Evolutionary conservation across 768 basidiomycete species (phyloP), one percentile per base, ranked within the genome.

Genomic region (Pisolithus marmoratus): DNA sequence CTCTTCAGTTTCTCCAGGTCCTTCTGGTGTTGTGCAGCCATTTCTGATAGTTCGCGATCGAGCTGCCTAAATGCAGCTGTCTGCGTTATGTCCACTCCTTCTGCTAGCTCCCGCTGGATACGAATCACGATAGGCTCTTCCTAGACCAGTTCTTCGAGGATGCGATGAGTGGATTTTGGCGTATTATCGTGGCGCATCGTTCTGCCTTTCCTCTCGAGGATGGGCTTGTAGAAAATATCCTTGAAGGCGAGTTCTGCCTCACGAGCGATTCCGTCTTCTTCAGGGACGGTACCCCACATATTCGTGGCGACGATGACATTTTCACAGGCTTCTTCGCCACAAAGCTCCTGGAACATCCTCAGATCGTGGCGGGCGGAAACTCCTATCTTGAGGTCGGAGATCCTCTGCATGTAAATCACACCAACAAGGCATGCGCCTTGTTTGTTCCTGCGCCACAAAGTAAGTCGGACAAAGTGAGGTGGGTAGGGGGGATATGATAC

Each of bases 1-100:
- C 69, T 61, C 58, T 73, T 66, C 27, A 84, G 66, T 5, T 63
- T 63, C n/a, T 67, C 65, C 51, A 82, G 64, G 47, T 84, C 81
- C 43, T 72, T 64, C 48, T 70, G 61, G 56, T 79, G 74, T 29
- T 72, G 68, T 48, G 70, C 62, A 17, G 70, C 69, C 54, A 78
- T 74, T 37, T 74, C 74, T 48, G 70, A 69, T 9, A 81, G 65
- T 50, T 81, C 80, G 36, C 68, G 69, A 49, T 74, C 73, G 6
- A 84, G 69, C 55, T 81, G 81, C 37, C 59, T 70, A 8, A 74
- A 80, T 5, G 82, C 83, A 1, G 69, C 68, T 0, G 83, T 82
- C 54, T 83, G 69, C n/a, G 73, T 68, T 36, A 83, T 73, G 26
- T 75, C 70, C 38, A 74, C 67, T 7, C 72, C 67, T 47, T 75